Conservation (phyloP, 257 asterid species). For the Solanum chiquidenum region DNA sequence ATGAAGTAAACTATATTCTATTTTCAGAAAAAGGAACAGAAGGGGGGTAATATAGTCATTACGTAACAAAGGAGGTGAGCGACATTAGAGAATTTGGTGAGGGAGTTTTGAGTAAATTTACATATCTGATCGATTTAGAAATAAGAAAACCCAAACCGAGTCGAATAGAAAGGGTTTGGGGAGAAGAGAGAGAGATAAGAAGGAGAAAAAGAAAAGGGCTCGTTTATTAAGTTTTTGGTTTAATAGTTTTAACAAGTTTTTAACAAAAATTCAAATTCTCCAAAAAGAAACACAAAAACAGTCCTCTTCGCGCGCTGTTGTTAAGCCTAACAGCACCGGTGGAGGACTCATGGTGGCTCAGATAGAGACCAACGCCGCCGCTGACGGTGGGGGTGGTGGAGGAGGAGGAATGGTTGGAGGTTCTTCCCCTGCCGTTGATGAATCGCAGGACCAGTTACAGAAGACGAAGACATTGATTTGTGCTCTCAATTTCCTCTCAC, state of each 20-base stretch:
- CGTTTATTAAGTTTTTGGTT: neutral
- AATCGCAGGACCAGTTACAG: conserved; percentile 21
- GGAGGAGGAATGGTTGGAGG: neutral
- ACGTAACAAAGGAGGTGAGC: neutral
- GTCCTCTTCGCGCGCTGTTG: conserved; percentile 27
- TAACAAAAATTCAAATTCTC: conserved; percentile 1
- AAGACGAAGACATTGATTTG: conserved; percentile 70
- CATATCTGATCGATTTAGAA: neutral
- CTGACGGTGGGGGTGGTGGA: neutral
- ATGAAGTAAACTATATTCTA: neutral
- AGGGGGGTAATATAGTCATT: neutral
- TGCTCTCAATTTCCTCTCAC: conserved; percentile 88
- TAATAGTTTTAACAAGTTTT: neutral
- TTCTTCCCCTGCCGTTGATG: conserved; percentile 3
- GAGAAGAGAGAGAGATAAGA: neutral
- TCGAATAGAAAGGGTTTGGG: conserved; percentile 1
- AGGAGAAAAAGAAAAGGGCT: neutral
- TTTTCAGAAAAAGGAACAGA: neutral
- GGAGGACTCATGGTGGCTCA: conserved; percentile 24
- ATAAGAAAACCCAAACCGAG: neutral
- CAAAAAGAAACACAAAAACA: neutral
- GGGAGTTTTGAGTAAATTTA: neutral
- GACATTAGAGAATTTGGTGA: neutral
- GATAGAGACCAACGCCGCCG: conserved; percentile 12
- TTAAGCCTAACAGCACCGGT: neutral